Base-by-base conservation (phyloP, 805 yeast genomes). In the Cyberlindnera euphorbiae region DNA sequence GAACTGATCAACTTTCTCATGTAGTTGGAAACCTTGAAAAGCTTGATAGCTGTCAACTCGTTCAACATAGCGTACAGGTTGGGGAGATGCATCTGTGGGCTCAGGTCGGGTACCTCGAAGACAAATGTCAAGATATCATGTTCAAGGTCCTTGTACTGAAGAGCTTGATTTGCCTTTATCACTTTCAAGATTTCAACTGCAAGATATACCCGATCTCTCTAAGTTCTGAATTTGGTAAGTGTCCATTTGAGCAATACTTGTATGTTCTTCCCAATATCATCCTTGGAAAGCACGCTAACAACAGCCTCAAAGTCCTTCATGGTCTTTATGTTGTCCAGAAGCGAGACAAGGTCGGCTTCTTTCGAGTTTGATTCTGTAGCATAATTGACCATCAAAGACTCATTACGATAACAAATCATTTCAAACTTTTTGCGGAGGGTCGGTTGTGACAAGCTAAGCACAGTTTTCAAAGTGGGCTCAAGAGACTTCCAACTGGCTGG, bases 1-100 rank as follows among this genome's bases (percentile, higher is more conserved):
- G 93, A 79, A 8, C 96, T 86, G 30, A 90, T 88, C 25, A 89
- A 63, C 47, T 79, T 76, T 50, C 97, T 66, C 39, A 89, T 66
- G 51, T 90, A 90, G 1, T 82, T 71, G 1, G 68, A 56, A 2
- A 60, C 58, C 38, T 70, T 73, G n/a, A 71, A 61, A 32, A 67
- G 62, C 11, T 70, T 62, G 13, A 70, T 65, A 10, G 63, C 65
- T 6, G 54, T 51, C 13, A 66, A 44, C 14, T 63, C 55, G 37
- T 73, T 73, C 19, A 77, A 36, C 21, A 73, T 61, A 18, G 66
- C 62, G 44, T 75, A 73, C 12, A 75, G 26, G 11, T 55, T 41
- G 45, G 63, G 42, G 50, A 60, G 28, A 12, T 59, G 56, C 6
- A 58, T 46, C 9, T 59, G 38, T 33, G 60, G 52, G 10, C 73